Evolutionary conservation across 192 early-diverging fungal species (phyloP).

Genomic region (Gaertneriomyces sp.): DNA sequence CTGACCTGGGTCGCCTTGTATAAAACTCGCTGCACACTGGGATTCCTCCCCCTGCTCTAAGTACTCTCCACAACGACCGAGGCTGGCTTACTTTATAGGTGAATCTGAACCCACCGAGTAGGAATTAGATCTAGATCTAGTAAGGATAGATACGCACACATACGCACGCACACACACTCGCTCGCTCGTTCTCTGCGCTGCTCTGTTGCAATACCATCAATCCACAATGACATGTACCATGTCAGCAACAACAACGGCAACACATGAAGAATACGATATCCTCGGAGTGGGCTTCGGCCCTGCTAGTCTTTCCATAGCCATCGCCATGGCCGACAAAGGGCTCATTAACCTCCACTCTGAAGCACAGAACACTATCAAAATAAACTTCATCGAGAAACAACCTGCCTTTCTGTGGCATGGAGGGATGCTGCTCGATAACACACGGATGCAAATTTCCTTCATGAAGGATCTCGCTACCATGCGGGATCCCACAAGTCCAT

Average conservation of each 20-base stretch:
- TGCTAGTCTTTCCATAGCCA: conserved; percentile 26
- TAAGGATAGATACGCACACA: no score
- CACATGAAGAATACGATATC: conserved; percentile 12
- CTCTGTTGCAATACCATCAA: no score
- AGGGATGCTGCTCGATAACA: conserved; percentile 23
- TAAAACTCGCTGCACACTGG: no score
- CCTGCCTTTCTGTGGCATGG: conserved; percentile 26
- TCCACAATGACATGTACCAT: no score
- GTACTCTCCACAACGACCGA: no score
- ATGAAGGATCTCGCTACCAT: conserved; percentile 32
- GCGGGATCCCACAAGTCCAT: conserved; percentile 24
- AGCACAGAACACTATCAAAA: not conserved
- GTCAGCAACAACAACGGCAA: not conserved
- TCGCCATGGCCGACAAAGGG: conserved; percentile 22
- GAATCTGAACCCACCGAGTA: no score
- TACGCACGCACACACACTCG: no score
- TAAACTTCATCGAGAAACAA: conserved; percentile 29
- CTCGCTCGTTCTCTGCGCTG: no score
- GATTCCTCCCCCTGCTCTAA: no score
- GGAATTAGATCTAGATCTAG: no score
- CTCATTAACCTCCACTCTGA: not conserved
- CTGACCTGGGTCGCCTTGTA: no score
- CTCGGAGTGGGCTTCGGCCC: conserved; percentile 33
- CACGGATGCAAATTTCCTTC: conserved; percentile 27
- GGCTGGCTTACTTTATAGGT: no score